These are phyloP conservation scores for Leccinum subtestaceum DNA, from an alignment of 768 basidiomycete species.

Conservation along the genomic window DNA sequence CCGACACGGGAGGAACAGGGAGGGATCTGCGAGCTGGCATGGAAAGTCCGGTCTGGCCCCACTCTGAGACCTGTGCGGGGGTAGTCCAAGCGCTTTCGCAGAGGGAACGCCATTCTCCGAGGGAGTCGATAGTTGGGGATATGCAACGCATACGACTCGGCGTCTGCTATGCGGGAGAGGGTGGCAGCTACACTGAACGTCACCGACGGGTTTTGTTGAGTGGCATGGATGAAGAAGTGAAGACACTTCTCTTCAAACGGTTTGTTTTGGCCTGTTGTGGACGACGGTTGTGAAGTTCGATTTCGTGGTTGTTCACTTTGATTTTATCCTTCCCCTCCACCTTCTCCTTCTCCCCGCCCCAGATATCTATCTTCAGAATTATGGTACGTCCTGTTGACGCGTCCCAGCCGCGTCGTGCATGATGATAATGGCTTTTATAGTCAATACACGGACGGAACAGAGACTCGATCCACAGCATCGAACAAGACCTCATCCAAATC, in stretches of 20 bases:
- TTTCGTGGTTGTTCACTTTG: slow-evolving; percentile 3
- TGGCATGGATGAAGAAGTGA: too few species aligned
- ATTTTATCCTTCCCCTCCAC: slow-evolving; percentile 5
- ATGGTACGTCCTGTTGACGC: slow-evolving; percentile 25
- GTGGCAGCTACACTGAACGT: too few species aligned
- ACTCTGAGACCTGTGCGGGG: too few species aligned
- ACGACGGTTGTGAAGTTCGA: not conserved
- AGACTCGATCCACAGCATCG: slow-evolving; percentile 69
- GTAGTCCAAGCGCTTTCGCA: too few species aligned
- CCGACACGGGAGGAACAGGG: slow-evolving; percentile 19
- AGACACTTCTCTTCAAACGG: too few species aligned
- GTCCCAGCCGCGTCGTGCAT: slow-evolving; percentile 1
- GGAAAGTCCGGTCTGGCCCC: too few species aligned
- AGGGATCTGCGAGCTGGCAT: slow-evolving; percentile 1
- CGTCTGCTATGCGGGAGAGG: too few species aligned
- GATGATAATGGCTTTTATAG: slow-evolving; percentile 16
- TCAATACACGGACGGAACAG: slow-evolving; percentile 55
- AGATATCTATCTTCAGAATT: slow-evolving; percentile 10
- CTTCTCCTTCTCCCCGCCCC: not conserved
- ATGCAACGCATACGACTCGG: too few species aligned
- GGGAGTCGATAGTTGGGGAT: too few species aligned
- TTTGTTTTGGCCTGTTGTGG: not conserved
- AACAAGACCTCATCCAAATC: slow-evolving; percentile 63
- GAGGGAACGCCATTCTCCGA: too few species aligned
- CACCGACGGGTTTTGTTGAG: too few species aligned